Percentiles rank a stretch among this genome's conserved stretches.
Evolutionary conservation across 2,329 filamentous ascomycete genomes (phyloP).

Genomic region (Scedosporium dehoogii): DNA sequence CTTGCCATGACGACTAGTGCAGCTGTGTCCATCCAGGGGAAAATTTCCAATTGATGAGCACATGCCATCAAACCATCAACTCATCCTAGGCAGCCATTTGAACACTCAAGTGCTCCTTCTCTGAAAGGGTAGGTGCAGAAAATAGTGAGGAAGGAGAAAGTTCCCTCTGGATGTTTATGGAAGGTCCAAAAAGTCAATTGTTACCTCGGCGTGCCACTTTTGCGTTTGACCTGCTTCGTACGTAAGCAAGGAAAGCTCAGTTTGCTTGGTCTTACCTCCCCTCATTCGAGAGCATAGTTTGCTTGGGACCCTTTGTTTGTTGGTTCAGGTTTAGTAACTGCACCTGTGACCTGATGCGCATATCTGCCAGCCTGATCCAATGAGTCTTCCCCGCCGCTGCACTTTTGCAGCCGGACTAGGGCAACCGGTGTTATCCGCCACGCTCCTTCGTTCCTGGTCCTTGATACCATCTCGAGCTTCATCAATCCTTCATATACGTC

Average conservation of each 20-base stretch:
- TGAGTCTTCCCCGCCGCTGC: constrained; percentile 1
- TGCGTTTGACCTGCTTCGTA: neutral
- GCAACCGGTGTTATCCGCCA: constrained; percentile 10
- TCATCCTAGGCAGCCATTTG: neutral
- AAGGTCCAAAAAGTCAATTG: neutral
- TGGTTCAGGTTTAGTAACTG: neutral
- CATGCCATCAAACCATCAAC: neutral
- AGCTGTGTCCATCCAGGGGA: too few relatives aligned
- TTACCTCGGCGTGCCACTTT: neutral
- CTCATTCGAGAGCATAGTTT: neutral
- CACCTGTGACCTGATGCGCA: neutral
- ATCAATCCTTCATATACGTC: neutral
- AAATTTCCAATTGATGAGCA: too few relatives aligned
- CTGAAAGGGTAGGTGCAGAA: neutral
- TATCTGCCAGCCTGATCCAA: neutral
- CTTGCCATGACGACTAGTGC: too few relatives aligned
- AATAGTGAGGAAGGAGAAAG: neutral
- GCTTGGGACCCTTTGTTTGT: too few relatives aligned
- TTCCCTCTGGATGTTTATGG: neutral
- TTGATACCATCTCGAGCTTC: constrained; percentile 2
- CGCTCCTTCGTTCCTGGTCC: constrained; percentile 17
- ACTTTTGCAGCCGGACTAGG: constrained; percentile 8
- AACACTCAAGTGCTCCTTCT: too few relatives aligned
- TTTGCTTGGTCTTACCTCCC: neutral
- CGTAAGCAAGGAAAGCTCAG: neutral